Evolutionary conservation across 495 filamentous ascomycete species (phyloP).

Genomic region (Neurospora sp.): DNA sequence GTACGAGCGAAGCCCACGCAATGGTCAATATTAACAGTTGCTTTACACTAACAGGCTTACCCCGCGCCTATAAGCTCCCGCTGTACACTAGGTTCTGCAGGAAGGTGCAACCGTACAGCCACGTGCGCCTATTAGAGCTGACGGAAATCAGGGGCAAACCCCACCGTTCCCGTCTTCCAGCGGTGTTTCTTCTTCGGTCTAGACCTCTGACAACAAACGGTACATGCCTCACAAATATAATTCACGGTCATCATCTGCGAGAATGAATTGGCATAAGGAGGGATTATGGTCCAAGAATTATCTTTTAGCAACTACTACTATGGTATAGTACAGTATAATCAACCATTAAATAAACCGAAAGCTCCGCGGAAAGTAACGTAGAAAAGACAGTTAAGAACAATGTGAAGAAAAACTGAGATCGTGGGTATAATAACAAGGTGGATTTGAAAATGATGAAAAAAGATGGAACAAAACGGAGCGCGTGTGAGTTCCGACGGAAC

Average conservation of each 20-base stretch:
- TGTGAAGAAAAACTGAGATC: not conserved
- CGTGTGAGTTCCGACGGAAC: not conserved
- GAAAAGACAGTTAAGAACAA: not conserved
- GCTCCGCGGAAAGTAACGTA: not conserved
- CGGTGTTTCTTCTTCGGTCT: not conserved
- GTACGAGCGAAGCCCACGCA: not conserved
- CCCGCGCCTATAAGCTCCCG: not conserved
- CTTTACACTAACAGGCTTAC: not conserved
- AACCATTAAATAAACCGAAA: not conserved
- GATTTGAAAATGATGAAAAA: not conserved
- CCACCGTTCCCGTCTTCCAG: not conserved
- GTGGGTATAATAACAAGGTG: constrained; percentile 3
- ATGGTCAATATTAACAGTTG: not conserved
- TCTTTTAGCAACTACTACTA: not conserved
- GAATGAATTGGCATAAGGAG: not conserved
- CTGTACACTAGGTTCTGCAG: not conserved
- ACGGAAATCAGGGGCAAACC: not conserved
- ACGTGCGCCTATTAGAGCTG: not conserved
- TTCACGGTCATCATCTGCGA: not conserved
- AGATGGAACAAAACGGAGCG: constrained; percentile 1
- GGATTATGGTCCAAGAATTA: not conserved
- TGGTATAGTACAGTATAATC: not conserved
- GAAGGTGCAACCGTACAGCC: not conserved
- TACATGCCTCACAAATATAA: not conserved
- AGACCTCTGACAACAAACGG: not conserved